These are phyloP conservation scores for Pichia sp. DNA, from an alignment of 1,139 yeast genomes.

Conservation along the genomic window DNA sequence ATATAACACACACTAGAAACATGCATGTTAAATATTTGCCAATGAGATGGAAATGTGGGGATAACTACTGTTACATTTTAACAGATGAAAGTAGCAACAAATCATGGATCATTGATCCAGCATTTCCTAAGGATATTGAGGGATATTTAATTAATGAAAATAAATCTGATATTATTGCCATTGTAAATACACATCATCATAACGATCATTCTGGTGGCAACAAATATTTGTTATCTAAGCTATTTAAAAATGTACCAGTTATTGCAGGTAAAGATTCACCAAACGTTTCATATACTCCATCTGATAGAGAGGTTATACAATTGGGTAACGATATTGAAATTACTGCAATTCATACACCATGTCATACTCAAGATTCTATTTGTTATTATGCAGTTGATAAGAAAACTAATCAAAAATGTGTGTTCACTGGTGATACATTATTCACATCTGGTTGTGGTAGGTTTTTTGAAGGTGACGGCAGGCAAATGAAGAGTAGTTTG, in stretches of 20 bases:
- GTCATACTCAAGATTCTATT: slow-evolving; percentile 94
- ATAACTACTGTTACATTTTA: slow-evolving; percentile 79
- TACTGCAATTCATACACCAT: slow-evolving; percentile 88
- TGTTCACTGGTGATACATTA: slow-evolving; percentile 92
- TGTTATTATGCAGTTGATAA: slow-evolving; percentile 72
- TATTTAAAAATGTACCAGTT: slow-evolving; percentile 54
- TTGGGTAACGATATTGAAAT: slow-evolving; percentile 62
- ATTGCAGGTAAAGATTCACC: slow-evolving; percentile 84
- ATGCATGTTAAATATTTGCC: slow-evolving; percentile 83
- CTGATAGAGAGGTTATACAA: slow-evolving; percentile 51
- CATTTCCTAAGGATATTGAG: slow-evolving; percentile 41
- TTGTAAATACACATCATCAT: slow-evolving; percentile 95
- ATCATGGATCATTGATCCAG: slow-evolving; percentile 90
- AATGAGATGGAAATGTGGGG: slow-evolving; percentile 94
- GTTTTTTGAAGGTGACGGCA: slow-evolving; percentile 85
- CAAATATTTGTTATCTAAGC: slow-evolving; percentile 31
- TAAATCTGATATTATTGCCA: slow-evolving; percentile 48
- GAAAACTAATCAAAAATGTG: slow-evolving; percentile 56
- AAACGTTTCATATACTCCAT: slow-evolving; percentile 59
- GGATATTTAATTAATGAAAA: slow-evolving; percentile 34
- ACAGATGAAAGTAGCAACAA: slow-evolving; percentile 60
- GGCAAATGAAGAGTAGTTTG: slow-evolving; percentile 71
- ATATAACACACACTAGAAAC: slow-evolving; percentile 1
- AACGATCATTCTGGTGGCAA: slow-evolving; percentile 94
- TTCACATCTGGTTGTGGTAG: slow-evolving; percentile 95